These are phyloP conservation scores for Ophiostoma himal-ulmi DNA, from an alignment of 2,329 filamentous ascomycete species.

Conservation along the genomic window DNA sequence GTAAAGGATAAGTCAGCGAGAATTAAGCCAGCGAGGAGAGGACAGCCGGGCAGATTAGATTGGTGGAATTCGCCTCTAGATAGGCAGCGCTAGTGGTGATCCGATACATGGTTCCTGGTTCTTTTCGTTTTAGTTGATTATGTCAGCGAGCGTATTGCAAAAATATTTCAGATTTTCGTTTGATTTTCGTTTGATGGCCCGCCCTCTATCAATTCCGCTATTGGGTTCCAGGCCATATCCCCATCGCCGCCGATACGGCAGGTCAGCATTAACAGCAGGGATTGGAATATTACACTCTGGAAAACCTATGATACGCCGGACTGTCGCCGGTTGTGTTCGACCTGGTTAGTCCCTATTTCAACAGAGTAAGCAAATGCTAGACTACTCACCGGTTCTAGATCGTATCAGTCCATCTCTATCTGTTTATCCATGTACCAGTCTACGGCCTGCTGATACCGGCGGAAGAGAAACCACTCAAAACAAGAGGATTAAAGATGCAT, in stretches of 20 bases:
- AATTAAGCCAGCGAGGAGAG: neutral
- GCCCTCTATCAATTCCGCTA: neutral
- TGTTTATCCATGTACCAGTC: too few relatives aligned
- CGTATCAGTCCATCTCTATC: neutral
- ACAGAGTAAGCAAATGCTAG: neutral
- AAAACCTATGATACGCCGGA: neutral
- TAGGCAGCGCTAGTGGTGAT: neutral
- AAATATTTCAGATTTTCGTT: neutral
- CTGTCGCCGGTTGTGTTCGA: neutral
- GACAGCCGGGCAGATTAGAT: neutral
- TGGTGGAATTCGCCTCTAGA: neutral
- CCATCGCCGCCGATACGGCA: neutral
- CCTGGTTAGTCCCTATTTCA: neutral
- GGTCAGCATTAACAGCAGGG: neutral
- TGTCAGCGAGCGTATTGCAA: neutral
- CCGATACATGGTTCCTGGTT: constrained; percentile 7
- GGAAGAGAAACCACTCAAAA: neutral
- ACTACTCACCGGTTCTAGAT: neutral
- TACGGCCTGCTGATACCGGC: too few relatives aligned
- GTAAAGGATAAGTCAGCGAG: neutral
- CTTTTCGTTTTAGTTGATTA: neutral
- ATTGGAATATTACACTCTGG: neutral
- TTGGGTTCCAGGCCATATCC: neutral
- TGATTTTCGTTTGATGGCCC: neutral
- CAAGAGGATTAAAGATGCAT: neutral